phyloP scores from a whole-genome alignment of 2,329 filamentous ascomycete genomes.

The Colletotrichum gloeosporioides region DNA sequence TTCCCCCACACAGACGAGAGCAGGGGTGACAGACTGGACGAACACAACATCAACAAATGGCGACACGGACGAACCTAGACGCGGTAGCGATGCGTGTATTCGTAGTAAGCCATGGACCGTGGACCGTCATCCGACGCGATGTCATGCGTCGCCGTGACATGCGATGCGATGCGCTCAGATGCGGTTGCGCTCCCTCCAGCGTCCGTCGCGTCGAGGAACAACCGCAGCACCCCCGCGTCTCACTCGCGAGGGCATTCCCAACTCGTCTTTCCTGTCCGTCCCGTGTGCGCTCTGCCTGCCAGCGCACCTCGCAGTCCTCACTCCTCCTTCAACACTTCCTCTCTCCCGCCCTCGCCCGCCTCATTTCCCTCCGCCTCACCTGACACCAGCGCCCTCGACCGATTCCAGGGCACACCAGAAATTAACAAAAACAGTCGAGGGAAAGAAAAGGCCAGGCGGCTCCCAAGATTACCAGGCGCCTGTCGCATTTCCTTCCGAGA shows the following conservation, averaged over 20 bases:
- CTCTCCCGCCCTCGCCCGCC: neutral
- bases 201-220: neutral
- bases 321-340: neutral
- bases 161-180: neutral
- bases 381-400: neutral
- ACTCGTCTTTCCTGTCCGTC: neutral
- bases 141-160: conserved; percentile 17
- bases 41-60: conserved; percentile 14
- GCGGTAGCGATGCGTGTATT: neutral
- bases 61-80: neutral
- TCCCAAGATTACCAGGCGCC: conserved; percentile 15
- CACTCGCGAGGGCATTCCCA: conserved; percentile 23
- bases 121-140: conserved; percentile 12
- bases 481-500: conserved; percentile 2
- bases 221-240: neutral
- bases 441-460: conserved; percentile 4
- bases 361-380: neutral
- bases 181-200: neutral
- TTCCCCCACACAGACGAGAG: neutral
- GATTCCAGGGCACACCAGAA: neutral
- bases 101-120: neutral
- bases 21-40: neutral
- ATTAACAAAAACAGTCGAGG: neutral
- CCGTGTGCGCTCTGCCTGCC: neutral
- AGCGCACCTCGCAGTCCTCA: conserved; percentile 2